Conservation (phyloP, 2,329 filamentous ascomycete genomes). For the Botryotinia narcissicola region DNA sequence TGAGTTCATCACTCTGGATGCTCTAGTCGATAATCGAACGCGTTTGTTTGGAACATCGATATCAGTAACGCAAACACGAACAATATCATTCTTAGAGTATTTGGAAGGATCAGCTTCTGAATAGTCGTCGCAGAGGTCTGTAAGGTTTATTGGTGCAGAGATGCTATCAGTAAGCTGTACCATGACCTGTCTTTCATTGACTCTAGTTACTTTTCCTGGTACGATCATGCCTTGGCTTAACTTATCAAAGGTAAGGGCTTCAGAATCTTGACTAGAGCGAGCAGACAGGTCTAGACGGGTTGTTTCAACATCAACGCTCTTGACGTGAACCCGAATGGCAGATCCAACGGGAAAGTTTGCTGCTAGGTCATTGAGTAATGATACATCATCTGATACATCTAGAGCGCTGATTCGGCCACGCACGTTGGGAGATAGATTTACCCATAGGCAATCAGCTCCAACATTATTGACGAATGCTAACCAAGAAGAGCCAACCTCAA, state of each 20-base stretch:
- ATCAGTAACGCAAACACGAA: constrained; percentile 81
- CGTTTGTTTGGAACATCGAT: constrained; percentile 83
- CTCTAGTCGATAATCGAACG: constrained; percentile 75
- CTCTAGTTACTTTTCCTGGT: constrained; percentile 79
- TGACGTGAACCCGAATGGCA: constrained; percentile 77
- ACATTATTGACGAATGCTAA: constrained; percentile 92
- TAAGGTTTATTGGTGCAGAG: constrained; percentile 75
- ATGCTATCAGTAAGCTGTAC: constrained; percentile 81
- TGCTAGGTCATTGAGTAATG: constrained; percentile 70
- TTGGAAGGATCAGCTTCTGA: constrained; percentile 71
- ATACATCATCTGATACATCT: constrained; percentile 84
- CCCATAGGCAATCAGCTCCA: constrained; percentile 77
- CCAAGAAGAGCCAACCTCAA: constrained; percentile 69
- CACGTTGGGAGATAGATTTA: constrained; percentile 84
- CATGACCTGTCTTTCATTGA: constrained; percentile 78
- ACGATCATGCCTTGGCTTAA: constrained; percentile 78
- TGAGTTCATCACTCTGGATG: constrained; percentile 86
- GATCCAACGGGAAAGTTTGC: constrained; percentile 88
- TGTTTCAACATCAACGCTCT: constrained; percentile 67
- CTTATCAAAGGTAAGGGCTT: constrained; percentile 63
- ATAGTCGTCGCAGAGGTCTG: constrained; percentile 85
- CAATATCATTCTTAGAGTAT: constrained; percentile 79
- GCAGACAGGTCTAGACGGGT: constrained; percentile 83
- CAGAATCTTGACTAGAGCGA: constrained; percentile 56
- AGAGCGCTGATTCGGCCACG: constrained; percentile 79